Percentiles rank a stretch among this genome's conserved stretches.
Evolutionary conservation across 1,284 basidiomycete species (phyloP).

Genomic region (Flammula alnicola): DNA sequence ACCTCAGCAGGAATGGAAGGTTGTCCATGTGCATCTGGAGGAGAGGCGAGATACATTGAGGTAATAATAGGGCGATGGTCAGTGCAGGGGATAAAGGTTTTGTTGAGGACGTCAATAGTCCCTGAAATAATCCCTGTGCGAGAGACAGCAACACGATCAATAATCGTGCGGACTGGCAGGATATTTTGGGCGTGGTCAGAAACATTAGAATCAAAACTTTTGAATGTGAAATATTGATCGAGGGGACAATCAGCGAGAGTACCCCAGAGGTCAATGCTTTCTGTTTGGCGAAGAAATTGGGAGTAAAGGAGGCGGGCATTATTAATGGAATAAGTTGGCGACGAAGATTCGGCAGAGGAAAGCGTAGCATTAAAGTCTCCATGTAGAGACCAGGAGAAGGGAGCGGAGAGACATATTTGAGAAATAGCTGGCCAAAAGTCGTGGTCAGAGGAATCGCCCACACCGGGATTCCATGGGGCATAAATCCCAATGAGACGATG

Average conservation of each 20-base stretch:
- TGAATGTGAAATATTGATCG: slow-evolving; percentile 1
- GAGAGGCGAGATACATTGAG: neutral
- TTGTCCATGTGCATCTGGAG: neutral
- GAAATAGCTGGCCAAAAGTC: slow-evolving; percentile 22
- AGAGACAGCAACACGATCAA: slow-evolving; percentile 4
- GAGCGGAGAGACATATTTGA: slow-evolving; percentile 11
- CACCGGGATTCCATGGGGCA: slow-evolving; percentile 25
- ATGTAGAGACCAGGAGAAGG: slow-evolving; percentile 20
- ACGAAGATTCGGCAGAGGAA: slow-evolving; percentile 2
- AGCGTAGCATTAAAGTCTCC: slow-evolving; percentile 25
- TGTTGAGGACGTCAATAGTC: neutral
- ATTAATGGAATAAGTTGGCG: neutral
- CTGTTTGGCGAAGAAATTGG: slow-evolving; percentile 6
- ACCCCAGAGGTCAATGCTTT: slow-evolving; percentile 17
- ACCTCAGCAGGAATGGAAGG: slow-evolving; percentile 1
- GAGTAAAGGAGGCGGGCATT: slow-evolving; percentile 5
- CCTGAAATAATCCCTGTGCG: neutral
- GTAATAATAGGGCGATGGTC: too few relatives aligned
- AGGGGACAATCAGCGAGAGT: neutral
- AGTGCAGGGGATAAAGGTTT: slow-evolving; percentile 10
- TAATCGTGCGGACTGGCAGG: too few relatives aligned
- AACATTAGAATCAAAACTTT: neutral
- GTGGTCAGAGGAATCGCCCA: neutral
- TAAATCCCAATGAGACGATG: slow-evolving; percentile 25
- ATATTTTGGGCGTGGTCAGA: neutral